Percentiles rank a stretch among this genome's conserved stretches.
phyloP scores from a whole-genome alignment of 352 stramenopile genomes.

The Pythium folliculosum region DNA sequence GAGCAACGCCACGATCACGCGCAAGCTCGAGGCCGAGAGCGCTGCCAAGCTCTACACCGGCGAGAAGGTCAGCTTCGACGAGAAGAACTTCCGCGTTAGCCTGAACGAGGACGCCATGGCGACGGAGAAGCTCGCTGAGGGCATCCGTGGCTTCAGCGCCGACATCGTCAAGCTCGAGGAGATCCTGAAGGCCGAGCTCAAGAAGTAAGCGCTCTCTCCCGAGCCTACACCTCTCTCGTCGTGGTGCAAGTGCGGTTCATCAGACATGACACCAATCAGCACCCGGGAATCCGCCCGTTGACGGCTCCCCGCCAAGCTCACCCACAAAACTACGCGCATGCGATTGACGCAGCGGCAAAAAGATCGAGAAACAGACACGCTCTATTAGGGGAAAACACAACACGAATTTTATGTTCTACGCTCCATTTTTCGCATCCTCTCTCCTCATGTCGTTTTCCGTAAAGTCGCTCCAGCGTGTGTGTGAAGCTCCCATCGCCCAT shows the following conservation, averaged over 20 bases:
- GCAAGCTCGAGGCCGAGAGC: constrained; percentile 86
- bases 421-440: neutral
- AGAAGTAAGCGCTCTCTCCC: constrained; percentile 43
- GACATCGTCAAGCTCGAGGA: constrained; percentile 99
- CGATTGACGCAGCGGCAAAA: constrained; percentile 10
- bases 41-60: constrained; percentile 69
- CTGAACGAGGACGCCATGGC: constrained; percentile 98
- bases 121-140: constrained; percentile 97
- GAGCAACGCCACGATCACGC: constrained; percentile 60
- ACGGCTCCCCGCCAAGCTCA: neutral
- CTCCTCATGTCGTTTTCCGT: neutral
- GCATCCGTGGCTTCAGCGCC: constrained; percentile 95
- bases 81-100: constrained; percentile 97
- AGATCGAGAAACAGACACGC: constrained; percentile 18
- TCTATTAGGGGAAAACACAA: constrained; percentile 14
- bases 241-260: neutral
- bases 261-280: neutral
- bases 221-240: neutral
- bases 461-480: neutral
- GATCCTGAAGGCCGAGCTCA: constrained; percentile 96
- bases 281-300: constrained; percentile 2
- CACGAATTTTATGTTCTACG: constrained; percentile 18
- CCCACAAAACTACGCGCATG: neutral
- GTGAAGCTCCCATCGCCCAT: neutral
- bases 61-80: constrained; percentile 84